Evolutionary conservation across 2,329 filamentous ascomycete species (phyloP), one percentile per base, ranked within the genome.

Genomic region (Xylariaceae sp.): DNA sequence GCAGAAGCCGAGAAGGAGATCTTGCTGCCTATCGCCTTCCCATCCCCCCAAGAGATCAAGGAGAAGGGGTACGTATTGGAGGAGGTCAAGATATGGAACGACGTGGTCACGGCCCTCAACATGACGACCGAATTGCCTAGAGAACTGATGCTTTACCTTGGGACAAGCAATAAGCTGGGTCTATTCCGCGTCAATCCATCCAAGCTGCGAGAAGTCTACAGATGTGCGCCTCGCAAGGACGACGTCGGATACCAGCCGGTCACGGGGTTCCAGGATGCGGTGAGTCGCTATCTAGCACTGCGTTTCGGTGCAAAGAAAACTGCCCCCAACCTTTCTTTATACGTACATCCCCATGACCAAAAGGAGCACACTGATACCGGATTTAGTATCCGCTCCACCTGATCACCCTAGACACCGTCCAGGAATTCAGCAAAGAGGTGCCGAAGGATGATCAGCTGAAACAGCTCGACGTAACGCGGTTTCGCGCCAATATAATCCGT

Each of bases 401-500:
- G 42, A 71, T 89, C 50, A 88, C 81, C 61, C 68, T 89, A 19
- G 76, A 78, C 45, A 87, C 83, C 59, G 74, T 89, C 27, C 78
- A 79, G 47, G 77, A 83, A 47, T 75, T 88, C 30, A 80, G 84
- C 56, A 70, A 73, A 2, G 73, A 80, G 46, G 75, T 88, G 6
- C 74, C 77, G 1, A 77, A 76, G 60, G 76, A 77, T 48, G 71
- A 76, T 29, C 64, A 65, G 5, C 65, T 79, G 19, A 73, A 75
- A 31, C 71, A 76, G 31, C 74, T 90, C 0, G 81, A 86, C 53
- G 79, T 80, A 6, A 72, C 79, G 12, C 79, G 85, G 9, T 91
- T 89, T 70, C 79, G 87, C 29, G 80, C 87, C 39, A 91, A 91
- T 63, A 82, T 91, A 35, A 84, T 89, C 61, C 71, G 81, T 84